These are phyloP conservation scores for Amanita polypyramis DNA, from an alignment of 768 basidiomycete species.

Conservation along the genomic window DNA sequence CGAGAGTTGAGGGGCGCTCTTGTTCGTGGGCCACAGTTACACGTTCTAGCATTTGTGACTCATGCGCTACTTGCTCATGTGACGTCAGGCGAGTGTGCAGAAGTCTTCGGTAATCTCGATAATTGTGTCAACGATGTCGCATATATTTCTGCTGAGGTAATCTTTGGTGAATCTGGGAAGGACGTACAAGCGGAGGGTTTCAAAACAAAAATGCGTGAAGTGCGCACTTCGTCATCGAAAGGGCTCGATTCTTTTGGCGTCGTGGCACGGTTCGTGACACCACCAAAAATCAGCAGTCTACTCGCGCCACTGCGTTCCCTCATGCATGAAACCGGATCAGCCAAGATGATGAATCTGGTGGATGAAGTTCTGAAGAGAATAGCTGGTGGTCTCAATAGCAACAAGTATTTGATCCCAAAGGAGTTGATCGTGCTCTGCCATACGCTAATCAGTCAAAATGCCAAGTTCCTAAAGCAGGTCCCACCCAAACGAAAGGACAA, in stretches of 20 bases:
- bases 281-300: slow-evolving; percentile 62
- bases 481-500: slow-evolving; percentile 26
- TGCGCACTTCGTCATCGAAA: slow-evolving; percentile 69
- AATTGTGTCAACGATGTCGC: slow-evolving; percentile 70
- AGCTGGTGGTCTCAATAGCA: slow-evolving; percentile 76
- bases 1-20: slow-evolving; percentile 81
- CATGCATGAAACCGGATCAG: slow-evolving; percentile 75
- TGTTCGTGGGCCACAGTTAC: slow-evolving; percentile 85
- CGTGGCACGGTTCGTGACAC: slow-evolving; percentile 69
- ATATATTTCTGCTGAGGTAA: slow-evolving; percentile 75
- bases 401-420: slow-evolving; percentile 53
- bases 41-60: slow-evolving; percentile 77
- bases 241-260: slow-evolving; percentile 82
- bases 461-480: slow-evolving; percentile 67
- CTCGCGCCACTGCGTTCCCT: slow-evolving; percentile 73
- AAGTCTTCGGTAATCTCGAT: slow-evolving; percentile 56
- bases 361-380: slow-evolving; percentile 86
- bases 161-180: slow-evolving; percentile 90
- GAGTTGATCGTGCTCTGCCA: slow-evolving; percentile 79
- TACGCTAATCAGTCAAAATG: slow-evolving; percentile 85
- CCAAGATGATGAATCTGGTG: slow-evolving; percentile 71
- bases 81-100: slow-evolving; percentile 48
- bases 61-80: slow-evolving; percentile 80
- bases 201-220: slow-evolving; percentile 92
- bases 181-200: slow-evolving; percentile 84